Conservation (phyloP, 768 basidiomycete genomes). For the Dioszegia crocea region DNA sequence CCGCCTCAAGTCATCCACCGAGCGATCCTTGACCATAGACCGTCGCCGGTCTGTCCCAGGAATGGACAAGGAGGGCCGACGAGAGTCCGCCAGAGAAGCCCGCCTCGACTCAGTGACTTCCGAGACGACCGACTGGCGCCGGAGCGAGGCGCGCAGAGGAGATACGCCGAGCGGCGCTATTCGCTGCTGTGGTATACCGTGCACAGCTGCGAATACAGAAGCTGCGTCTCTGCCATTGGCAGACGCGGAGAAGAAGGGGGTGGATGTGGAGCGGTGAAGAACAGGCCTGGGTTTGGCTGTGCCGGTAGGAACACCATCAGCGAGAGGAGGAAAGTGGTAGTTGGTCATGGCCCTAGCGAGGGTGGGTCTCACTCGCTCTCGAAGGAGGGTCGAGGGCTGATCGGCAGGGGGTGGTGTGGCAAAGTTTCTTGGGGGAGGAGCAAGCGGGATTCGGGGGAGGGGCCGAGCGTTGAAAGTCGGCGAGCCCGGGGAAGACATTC, state of each 20-base stretch:
- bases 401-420: slow-evolving; percentile 34
- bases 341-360: slow-evolving; percentile 18
- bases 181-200: slow-evolving; percentile 23
- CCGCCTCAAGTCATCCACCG: neutral
- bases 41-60: neutral
- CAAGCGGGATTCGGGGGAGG: slow-evolving; percentile 3
- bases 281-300: slow-evolving; percentile 27
- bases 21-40: neutral
- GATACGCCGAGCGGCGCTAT: slow-evolving; percentile 27
- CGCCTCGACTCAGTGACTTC: slow-evolving; percentile 20
- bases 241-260: slow-evolving; percentile 21
- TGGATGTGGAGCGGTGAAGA: slow-evolving; percentile 23
- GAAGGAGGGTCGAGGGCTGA: slow-evolving; percentile 18
- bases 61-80: neutral
- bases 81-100: slow-evolving; percentile 4
- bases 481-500: neutral
- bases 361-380: slow-evolving; percentile 15
- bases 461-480: neutral
- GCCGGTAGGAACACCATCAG: slow-evolving; percentile 23
- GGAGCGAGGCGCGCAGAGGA: slow-evolving; percentile 23
- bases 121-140: slow-evolving; percentile 29
- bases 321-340: slow-evolving; percentile 21
- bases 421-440: neutral
- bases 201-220: slow-evolving; percentile 8
- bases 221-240: slow-evolving; percentile 2